phyloP scores from a whole-genome alignment of 1,284 basidiomycete species.

The Amylostereum areolatum region DNA sequence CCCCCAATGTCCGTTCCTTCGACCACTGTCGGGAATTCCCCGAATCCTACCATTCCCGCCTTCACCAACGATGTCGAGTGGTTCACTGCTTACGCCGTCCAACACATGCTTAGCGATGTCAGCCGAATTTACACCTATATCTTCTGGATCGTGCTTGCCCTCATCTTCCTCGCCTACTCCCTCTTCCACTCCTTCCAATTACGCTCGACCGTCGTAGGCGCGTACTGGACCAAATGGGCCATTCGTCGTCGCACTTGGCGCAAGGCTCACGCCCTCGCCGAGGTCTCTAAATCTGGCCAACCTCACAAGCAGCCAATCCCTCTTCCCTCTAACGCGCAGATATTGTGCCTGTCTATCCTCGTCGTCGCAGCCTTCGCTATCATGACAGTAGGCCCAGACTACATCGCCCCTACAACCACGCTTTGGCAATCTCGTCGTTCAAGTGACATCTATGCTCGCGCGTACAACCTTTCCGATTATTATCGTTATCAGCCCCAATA shows the following conservation, averaged over 20 bases:
- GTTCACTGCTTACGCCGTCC: constrained; percentile 49
- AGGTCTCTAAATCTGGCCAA: constrained; percentile 25
- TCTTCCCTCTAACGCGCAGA: constrained; percentile 58
- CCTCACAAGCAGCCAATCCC: constrained; percentile 40
- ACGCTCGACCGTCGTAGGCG: constrained; percentile 37
- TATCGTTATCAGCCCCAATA: constrained; percentile 41
- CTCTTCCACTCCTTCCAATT: constrained; percentile 35
- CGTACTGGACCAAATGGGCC: constrained; percentile 50
- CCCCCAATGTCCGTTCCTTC: too few relatives aligned
- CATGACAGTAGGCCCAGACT: constrained; percentile 67
- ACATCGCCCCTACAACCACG: constrained; percentile 52
- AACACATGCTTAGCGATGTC: constrained; percentile 43
- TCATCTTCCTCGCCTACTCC: constrained; percentile 34
- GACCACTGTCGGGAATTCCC: constrained; percentile 1
- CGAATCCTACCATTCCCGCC: constrained; percentile 41
- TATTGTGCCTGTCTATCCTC: constrained; percentile 42
- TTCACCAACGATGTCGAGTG: constrained; percentile 42
- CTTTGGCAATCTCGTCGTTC: constrained; percentile 34
- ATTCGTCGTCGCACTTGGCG: constrained; percentile 46
- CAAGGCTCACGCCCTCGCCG: constrained; percentile 30
- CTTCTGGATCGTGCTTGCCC: constrained; percentile 43
- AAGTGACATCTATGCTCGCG: constrained; percentile 13
- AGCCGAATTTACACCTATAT: constrained; percentile 52
- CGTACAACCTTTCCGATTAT: constrained; percentile 24
- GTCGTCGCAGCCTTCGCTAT: constrained; percentile 38